phyloP scores from a whole-genome alignment of 768 basidiomycete genomes.

The Dendrothele bispora region DNA sequence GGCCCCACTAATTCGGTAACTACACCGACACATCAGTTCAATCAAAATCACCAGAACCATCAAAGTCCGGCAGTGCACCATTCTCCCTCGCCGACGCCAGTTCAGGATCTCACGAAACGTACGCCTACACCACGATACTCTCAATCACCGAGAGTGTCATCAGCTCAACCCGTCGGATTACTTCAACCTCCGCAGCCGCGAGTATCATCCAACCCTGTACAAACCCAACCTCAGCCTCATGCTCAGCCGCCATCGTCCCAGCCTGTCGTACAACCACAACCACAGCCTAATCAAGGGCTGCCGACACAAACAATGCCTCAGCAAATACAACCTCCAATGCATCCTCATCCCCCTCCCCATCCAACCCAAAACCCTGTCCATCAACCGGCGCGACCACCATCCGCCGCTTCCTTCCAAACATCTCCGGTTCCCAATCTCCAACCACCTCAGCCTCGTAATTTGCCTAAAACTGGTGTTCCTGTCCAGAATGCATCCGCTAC shows the following conservation, averaged over 20 bases:
- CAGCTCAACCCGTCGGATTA: constrained; percentile 13
- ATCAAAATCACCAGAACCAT: constrained; percentile 35
- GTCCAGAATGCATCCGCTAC: too few relatives aligned
- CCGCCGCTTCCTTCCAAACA: too few relatives aligned
- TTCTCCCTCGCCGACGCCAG: constrained; percentile 25
- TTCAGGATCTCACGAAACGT: constrained; percentile 28
- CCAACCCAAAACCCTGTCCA: neutral
- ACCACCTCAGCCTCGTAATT: too few relatives aligned
- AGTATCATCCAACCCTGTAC: neutral
- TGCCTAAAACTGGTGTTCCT: too few relatives aligned
- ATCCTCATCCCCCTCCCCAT: neutral
- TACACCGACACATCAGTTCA: too few relatives aligned
- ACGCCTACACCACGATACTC: constrained; percentile 30
- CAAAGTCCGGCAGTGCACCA: constrained; percentile 27
- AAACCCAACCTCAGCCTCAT: neutral
- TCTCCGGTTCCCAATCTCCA: too few relatives aligned
- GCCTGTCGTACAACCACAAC: neutral
- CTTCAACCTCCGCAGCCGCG: neutral
- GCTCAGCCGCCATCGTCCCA: neutral
- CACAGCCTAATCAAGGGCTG: neutral
- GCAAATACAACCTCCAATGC: neutral
- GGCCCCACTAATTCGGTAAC: constrained; percentile 24
- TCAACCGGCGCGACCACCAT: neutral
- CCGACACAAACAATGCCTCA: neutral
- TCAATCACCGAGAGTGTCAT: constrained; percentile 18